Evolutionary conservation across 2,329 filamentous ascomycete genomes (phyloP), one percentile per base, ranked within the genome.

Genomic region (Periconia digitata): DNA sequence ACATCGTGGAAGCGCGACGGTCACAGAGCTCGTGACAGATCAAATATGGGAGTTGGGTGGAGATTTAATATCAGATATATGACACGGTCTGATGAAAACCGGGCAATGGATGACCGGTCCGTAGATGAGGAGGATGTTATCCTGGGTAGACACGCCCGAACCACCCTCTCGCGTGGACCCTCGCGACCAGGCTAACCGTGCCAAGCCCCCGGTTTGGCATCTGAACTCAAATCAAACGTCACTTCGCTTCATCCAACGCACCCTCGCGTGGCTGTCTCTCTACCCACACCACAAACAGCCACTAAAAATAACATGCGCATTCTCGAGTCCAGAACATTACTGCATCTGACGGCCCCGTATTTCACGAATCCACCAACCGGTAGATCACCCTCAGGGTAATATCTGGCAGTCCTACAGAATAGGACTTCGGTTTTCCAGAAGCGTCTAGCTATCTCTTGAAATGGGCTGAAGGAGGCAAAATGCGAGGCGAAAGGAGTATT

Each of bases 141-240:
- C 27, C 27, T 32, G 27, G 27, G 10, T 32, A 12, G 8, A 32
- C 10, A 5, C 12, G 27, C 8, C 24, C 24, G 10, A 32, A 32
- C 12, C 27, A 32, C 3, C 12, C 4, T 32, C 8, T 15, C n/a
- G 27, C n/a, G 27, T 32, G 10, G 10, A 32, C n/a, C n/a, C n/a
- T 4, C 27, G 27, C 27, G 27, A 32, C 27, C 27, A 15, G 27
- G 27, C 27, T 10, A 15, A 32, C 27, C 10, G 38, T 16, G 38
- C 38, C 21, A 40, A 40, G 38, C 38, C 8, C 20, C 17, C 20
- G 15, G 21, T 12, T 23, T 40, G 15, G 21, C 38, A 22, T 40
- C 16, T 13, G 21, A 23, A 40, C 20, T 23, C 21, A 40, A 40
- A 23, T 40, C 38, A 40, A 23, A 40, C 38, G 38, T 40, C 38